phyloP scores from a whole-genome alignment of 805 yeast species.

The Lipomyces starkeyi region DNA sequence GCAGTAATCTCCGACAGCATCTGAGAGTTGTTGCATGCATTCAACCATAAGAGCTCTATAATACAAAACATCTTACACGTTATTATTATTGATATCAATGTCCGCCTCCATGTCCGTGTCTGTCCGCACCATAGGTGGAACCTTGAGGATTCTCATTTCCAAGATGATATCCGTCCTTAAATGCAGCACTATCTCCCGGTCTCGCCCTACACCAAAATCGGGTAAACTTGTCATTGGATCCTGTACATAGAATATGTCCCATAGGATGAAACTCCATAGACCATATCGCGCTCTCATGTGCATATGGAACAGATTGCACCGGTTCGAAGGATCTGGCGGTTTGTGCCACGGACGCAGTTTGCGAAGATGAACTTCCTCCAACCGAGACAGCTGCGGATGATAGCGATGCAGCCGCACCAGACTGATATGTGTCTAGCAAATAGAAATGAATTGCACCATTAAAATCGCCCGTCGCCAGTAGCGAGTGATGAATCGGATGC shows the following conservation, averaged over 20 bases:
- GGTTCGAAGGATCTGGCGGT: constrained; percentile 43
- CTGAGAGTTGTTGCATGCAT: not conserved
- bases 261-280: constrained; percentile 90
- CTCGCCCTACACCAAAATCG: constrained; percentile 94
- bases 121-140: not conserved
- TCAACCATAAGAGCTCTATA: not conserved
- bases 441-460: constrained; percentile 88
- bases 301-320: constrained; percentile 69
- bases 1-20: not conserved
- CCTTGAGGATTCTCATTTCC: constrained; percentile 27
- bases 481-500: constrained; percentile 87
- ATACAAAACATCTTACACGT: not conserved
- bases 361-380: constrained; percentile 6
- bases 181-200: constrained; percentile 85
- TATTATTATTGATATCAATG: not conserved
- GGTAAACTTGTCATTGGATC: constrained; percentile 91
- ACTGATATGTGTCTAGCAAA: constrained; percentile 55
- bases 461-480: constrained; percentile 83
- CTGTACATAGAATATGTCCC: constrained; percentile 90
- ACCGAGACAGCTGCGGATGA: constrained; percentile 9
- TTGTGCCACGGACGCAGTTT: constrained; percentile 32
- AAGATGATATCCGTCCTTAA: constrained; percentile 75
- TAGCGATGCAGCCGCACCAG: constrained; percentile 43
- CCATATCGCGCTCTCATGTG: constrained; percentile 93
- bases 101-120: constrained; percentile 7